phyloP scores from a whole-genome alignment of 257 asterid species.

The Solanum phureja region DNA sequence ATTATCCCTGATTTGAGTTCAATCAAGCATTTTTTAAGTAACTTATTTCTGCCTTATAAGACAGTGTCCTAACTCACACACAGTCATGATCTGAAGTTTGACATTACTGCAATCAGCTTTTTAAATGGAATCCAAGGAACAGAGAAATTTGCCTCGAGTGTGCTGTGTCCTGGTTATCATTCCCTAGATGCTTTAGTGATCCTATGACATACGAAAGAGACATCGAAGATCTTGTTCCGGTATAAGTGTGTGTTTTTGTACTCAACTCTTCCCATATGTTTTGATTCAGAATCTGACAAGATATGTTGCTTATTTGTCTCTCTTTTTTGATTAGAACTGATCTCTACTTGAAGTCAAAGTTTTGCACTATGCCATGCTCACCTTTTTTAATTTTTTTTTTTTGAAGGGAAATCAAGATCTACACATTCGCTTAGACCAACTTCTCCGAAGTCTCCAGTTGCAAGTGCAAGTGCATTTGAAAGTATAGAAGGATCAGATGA shows the following conservation, averaged over 20 bases:
- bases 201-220: background rate
- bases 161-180: background rate
- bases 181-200: background rate
- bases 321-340: background rate
- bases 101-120: background rate
- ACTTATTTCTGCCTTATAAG: background rate
- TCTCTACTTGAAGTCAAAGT: background rate
- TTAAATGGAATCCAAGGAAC: background rate
- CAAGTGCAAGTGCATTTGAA: conserved; percentile 86
- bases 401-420: conserved; percentile 34
- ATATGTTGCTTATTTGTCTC: background rate
- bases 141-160: background rate
- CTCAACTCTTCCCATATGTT: background rate
- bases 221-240: background rate
- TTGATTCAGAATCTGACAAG: background rate
- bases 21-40: background rate
- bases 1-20: background rate
- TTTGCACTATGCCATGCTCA: conserved; percentile 2
- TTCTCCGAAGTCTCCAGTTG: conserved; percentile 77
- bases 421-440: conserved; percentile 57
- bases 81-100: background rate
- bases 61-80: background rate
- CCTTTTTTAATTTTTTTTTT: background rate
- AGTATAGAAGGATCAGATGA: conserved; percentile 91
- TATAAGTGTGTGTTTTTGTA: background rate